Evolutionary conservation across 495 filamentous ascomycete species (phyloP).

Genomic region (Hamigera avellanea): DNA sequence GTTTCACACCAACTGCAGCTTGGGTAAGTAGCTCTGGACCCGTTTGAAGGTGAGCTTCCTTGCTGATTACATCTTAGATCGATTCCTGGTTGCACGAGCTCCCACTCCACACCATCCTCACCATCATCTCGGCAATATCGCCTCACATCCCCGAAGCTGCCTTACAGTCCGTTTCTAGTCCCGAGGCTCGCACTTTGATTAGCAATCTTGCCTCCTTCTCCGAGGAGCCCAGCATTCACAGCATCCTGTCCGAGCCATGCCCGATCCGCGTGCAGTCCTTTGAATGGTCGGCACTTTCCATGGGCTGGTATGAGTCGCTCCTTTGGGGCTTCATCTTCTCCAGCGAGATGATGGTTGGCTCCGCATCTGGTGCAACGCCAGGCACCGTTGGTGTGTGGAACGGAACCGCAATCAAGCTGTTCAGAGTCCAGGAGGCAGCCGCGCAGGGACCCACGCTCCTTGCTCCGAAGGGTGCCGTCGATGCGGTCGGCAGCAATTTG

Average conservation of each 20-base stretch:
- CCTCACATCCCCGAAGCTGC: slow-evolving; percentile 34
- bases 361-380: slow-evolving; percentile 33
- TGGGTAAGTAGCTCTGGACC: slow-evolving; percentile 42
- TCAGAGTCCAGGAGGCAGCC: slow-evolving; percentile 77
- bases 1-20: slow-evolving; percentile 65
- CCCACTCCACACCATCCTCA: slow-evolving; percentile 82
- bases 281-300: slow-evolving; percentile 83
- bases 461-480: slow-evolving; percentile 81
- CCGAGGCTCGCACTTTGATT: slow-evolving; percentile 28
- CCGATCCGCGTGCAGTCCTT: slow-evolving; percentile 77
- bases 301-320: slow-evolving; percentile 94
- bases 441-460: slow-evolving; percentile 70
- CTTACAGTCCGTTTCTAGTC: slow-evolving; percentile 20
- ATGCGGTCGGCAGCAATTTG: slow-evolving; percentile 87
- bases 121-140: slow-evolving; percentile 51
- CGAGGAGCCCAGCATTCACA: slow-evolving; percentile 50
- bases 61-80: slow-evolving; percentile 44
- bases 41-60: slow-evolving; percentile 2
- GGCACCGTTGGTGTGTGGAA: slow-evolving; percentile 96
- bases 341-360: slow-evolving; percentile 72
- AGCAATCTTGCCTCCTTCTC: slow-evolving; percentile 46
- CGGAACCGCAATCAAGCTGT: slow-evolving; percentile 74
- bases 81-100: slow-evolving; percentile 89
- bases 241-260: slow-evolving; percentile 56
- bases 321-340: slow-evolving; percentile 95